Conservation (phyloP, 2,329 filamentous ascomycete genomes). For the Pseudocercospora pini-densiflorae region DNA sequence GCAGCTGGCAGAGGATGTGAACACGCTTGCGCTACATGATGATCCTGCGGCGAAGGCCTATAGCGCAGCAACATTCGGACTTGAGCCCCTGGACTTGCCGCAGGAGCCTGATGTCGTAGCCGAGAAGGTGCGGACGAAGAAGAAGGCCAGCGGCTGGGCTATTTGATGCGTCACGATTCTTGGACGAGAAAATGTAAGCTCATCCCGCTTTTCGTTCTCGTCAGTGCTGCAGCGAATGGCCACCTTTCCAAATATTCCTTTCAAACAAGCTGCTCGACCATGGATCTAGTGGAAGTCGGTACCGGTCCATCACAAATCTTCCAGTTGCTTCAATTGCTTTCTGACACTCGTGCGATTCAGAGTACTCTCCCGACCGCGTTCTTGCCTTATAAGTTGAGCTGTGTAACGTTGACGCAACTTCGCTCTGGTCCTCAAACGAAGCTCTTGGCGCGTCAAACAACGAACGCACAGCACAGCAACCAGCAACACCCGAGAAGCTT, state of each 20-base stretch:
- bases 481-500: not conserved
- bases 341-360: not conserved
- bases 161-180: conserved; percentile 32
- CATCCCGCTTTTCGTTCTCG: not conserved
- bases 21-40: conserved; percentile 31
- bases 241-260: not conserved
- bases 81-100: conserved; percentile 38
- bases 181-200: not conserved
- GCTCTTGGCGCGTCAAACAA: not conserved
- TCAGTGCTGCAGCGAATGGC: not conserved
- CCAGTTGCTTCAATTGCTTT: not conserved
- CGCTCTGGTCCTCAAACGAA: conserved; percentile 1
- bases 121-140: conserved; percentile 40
- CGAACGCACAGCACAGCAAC: not conserved
- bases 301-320: not conserved
- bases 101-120: conserved; percentile 34
- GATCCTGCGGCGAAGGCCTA: conserved; percentile 23
- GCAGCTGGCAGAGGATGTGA: conserved; percentile 28
- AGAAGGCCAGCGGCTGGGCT: conserved; percentile 44
- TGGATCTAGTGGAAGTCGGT: not conserved
- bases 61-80: conserved; percentile 27
- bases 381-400: not conserved
- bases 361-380: not conserved
- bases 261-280: not conserved
- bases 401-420: conserved; percentile 7